Evolutionary conservation across 129 eudicot genomes (phyloP), one percentile per base, ranked within the genome.

Genomic region (Apium graveolens): DNA sequence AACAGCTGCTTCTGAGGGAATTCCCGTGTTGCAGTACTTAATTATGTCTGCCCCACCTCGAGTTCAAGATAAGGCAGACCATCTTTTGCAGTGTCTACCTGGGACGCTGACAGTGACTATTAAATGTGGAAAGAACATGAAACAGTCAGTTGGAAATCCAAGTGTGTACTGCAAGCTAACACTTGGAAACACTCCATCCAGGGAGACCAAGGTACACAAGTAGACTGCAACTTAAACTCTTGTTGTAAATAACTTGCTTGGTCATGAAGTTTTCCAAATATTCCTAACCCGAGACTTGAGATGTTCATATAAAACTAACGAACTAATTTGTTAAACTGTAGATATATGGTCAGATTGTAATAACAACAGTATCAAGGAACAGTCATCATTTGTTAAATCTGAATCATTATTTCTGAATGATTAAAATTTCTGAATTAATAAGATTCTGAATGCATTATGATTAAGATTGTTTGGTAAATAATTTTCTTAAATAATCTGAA

Each of bases 1-100:
- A 57, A 90, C 86, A 71, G 99, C 99, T 84, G 99, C 99, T 76
- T 96, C 99, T 49, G 99, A 96, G 87, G 96, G 97, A 60, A 96
- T 96, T 79, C 97, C 97, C 5, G 84, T 96, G 84, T 79, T 96
- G 88, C 99, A 96, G 84, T 96, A 87, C 84, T 84, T 96, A 81
- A 96, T 96, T 78, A 96, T 92, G 73, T 96, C 99, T 9, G 99
- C 97, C 38, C 99, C 99, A 4, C 99, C 99, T 53, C 87, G 97
- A 77, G 91, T 96, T 80, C 99, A 96, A 83, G 99, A 96, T 82
- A 96, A 96, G 85, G 90, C 99, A 57, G 99, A 96, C 76, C 85
- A 89, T 82, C 79, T 96, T 62, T 84, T 96, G 93, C 99, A 96
- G 85, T 96, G 97, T 85, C 82, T 96, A 80, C 99, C 99, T 0